These are phyloP conservation scores for Myriangium duriaei DNA, from an alignment of 2,329 filamentous ascomycete species.

Conservation along the genomic window DNA sequence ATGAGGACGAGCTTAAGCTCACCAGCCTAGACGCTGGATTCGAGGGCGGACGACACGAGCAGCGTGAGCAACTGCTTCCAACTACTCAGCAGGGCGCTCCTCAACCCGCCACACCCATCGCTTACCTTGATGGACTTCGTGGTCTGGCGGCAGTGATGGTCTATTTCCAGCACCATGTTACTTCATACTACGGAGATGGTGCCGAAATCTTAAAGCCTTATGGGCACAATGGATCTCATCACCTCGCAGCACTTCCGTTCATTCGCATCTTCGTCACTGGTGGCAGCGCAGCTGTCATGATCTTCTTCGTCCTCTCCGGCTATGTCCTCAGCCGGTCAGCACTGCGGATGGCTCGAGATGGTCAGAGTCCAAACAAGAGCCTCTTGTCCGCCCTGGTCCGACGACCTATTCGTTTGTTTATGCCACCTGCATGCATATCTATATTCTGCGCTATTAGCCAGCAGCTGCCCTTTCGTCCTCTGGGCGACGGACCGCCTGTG, in stretches of 20 bases:
- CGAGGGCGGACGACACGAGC: too few species aligned
- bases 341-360: conserved; percentile 31
- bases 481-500: conserved; percentile 33
- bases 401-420: conserved; percentile 37
- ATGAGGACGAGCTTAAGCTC: too few species aligned
- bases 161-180: conserved; percentile 47
- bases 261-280: conserved; percentile 49
- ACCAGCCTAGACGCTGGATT: too few species aligned
- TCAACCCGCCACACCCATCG: too few species aligned
- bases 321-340: conserved; percentile 39
- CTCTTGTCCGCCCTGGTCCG: conserved; percentile 38
- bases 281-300: conserved; percentile 45
- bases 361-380: conserved; percentile 28
- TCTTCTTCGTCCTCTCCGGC: conserved; percentile 41
- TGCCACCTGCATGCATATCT: conserved; percentile 32
- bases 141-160: conserved; percentile 56
- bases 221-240: conserved; percentile 36
- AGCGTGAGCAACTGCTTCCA: too few species aligned
- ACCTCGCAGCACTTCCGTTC: conserved; percentile 42
- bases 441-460: conserved; percentile 37
- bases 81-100: too few species aligned
- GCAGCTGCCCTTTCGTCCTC: conserved; percentile 44
- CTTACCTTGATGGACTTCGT: conserved; percentile 51
- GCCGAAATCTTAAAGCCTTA: conserved; percentile 39
- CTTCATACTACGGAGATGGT: conserved; percentile 22